Base-by-base conservation (phyloP, 768 basidiomycete species). In the Suillus tomentosus region DNA sequence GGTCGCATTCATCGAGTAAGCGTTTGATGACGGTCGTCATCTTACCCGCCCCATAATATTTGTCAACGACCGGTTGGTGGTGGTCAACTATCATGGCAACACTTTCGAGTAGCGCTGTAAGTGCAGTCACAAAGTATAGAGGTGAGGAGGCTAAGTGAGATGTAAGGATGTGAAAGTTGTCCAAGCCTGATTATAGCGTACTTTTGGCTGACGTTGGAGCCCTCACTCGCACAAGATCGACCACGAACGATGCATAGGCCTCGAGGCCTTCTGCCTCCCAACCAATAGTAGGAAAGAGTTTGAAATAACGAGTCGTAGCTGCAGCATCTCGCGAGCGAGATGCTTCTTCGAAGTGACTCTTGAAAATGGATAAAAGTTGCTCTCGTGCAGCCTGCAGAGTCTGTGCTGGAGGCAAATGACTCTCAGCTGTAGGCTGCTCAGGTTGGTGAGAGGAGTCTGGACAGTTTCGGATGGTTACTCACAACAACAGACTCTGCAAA, bases 11-110 rank as follows among this genome's bases (percentile, higher is more conserved):
- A 63, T 88, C 85, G 56, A 97, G 76, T 9, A 99, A 80, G 50
- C 88, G 83, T 27, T 82, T 79, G 2, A 95, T 85, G 14, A 96
- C 94, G 42, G 77, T 84, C 48, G 82, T 79, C 96, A 99, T 99
- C 74, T 91, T 90, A 1, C 94, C 92, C 10, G 75, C 69, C 0
- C 97, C 97, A 70, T 99, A 99, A 77, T 99, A 99, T 77, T 97
- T 99, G 73, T 98, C 96, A 1, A 99, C 96, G 5, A 99, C 87
- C 2, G 95, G 93, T 68, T 97, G 96, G 72, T 99, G 97, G 71
- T 99, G 97, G 70, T 96, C 95, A 24, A 99, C 89, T 67, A 99
- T 95, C 81, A 94, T 87, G 0, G 96, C 97, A 59, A 99, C 90
- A 62, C 90, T 91, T 78, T 99, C 97, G 68, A 99, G 95, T 1